Percentiles rank a stretch among this genome's conserved stretches.
Conservation (phyloP, 2,329 filamentous ascomycete species). For the Furcasterigmium furcatum region DNA sequence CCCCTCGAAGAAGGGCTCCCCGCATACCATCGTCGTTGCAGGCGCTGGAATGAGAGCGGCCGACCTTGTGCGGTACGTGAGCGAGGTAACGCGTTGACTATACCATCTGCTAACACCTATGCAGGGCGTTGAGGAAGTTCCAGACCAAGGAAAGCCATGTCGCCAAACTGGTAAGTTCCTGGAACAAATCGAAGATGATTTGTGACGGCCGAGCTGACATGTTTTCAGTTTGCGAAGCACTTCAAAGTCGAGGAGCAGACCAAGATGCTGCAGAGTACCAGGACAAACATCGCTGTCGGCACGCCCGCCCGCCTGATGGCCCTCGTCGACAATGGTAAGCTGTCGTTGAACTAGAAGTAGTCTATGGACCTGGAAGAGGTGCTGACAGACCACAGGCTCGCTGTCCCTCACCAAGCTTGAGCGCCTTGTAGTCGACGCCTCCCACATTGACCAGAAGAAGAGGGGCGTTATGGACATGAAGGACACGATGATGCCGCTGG, state of each 20-base stretch:
- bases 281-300: constrained; percentile 84
- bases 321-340: constrained; percentile 73
- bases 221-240: constrained; percentile 79
- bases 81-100: background rate
- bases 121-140: constrained; percentile 70
- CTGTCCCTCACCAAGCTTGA: constrained; percentile 69
- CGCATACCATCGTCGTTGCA: constrained; percentile 87
- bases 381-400: constrained; percentile 43
- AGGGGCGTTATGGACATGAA: constrained; percentile 92
- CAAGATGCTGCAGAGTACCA: constrained; percentile 64
- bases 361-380: background rate
- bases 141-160: constrained; percentile 75
- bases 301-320: constrained; percentile 82
- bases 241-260: constrained; percentile 91
- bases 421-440: constrained; percentile 84
- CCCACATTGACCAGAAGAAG: constrained; percentile 93
- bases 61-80: constrained; percentile 69
- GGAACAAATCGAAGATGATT: background rate
- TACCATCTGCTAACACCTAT: background rate
- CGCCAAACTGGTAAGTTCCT: constrained; percentile 65
- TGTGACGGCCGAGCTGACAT: constrained; percentile 10
- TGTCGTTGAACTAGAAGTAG: background rate
- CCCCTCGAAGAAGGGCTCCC: constrained; percentile 65
- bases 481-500: constrained; percentile 80
- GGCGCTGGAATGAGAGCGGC: constrained; percentile 82